phyloP scores from a whole-genome alignment of 2,329 filamentous ascomycete species.

The Neobulgaria alba region DNA sequence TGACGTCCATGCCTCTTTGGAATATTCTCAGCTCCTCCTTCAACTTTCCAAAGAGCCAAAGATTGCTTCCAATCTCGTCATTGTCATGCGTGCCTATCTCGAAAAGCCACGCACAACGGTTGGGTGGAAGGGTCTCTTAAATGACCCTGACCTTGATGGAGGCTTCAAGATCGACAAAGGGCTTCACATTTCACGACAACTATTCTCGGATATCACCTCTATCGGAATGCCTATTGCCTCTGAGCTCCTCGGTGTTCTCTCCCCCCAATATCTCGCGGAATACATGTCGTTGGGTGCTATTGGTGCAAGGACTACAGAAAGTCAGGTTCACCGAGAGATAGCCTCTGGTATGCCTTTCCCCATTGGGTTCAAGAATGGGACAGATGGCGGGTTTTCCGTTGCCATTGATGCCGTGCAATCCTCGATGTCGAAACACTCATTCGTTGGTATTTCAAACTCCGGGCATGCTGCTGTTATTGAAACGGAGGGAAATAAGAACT shows the following conservation, averaged over 20 bases:
- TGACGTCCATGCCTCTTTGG: slow-evolving; percentile 80
- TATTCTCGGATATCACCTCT: slow-evolving; percentile 86
- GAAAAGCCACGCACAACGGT: slow-evolving; percentile 98
- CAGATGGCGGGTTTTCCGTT: slow-evolving; percentile 81
- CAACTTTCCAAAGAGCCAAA: slow-evolving; percentile 76
- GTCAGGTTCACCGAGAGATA: slow-evolving; percentile 90
- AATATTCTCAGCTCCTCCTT: slow-evolving; percentile 82
- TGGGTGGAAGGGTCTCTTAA: slow-evolving; percentile 98
- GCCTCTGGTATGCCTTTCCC: slow-evolving; percentile 94
- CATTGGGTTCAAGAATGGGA: slow-evolving; percentile 99
- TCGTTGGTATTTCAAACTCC: slow-evolving; percentile 98
- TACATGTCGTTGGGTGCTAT: slow-evolving; percentile 93
- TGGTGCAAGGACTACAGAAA: slow-evolving; percentile 92
- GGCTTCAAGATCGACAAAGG: slow-evolving; percentile 99
- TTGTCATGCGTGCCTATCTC: slow-evolving; percentile 96
- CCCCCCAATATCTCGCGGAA: slow-evolving; percentile 93
- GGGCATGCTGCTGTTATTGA: slow-evolving; percentile 90
- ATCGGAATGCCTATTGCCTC: slow-evolving; percentile 93
- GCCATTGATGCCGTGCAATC: slow-evolving; percentile 94
- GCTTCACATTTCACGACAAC: slow-evolving; percentile 71
- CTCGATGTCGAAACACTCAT: slow-evolving; percentile 78
- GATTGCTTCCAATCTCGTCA: slow-evolving; percentile 79
- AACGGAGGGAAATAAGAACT: slow-evolving; percentile 90
- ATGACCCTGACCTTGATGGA: slow-evolving; percentile 96
- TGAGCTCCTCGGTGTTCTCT: slow-evolving; percentile 98